Evolutionary conservation across 2,329 filamentous ascomycete species (phyloP), one percentile per base, ranked within the genome.

Genomic region (Mycogone perniciosa): DNA sequence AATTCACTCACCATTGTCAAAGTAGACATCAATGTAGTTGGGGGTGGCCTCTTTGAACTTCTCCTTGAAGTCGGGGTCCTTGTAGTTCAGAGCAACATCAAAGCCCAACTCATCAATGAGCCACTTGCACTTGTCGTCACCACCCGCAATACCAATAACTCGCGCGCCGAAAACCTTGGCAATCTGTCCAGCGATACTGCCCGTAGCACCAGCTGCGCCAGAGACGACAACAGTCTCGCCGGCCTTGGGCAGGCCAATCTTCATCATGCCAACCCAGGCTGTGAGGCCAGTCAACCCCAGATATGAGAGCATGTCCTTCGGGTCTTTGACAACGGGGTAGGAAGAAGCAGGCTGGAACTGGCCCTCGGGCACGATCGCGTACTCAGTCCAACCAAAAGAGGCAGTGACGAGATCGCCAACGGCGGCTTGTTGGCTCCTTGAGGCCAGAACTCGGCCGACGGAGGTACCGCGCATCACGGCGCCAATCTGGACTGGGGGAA

Each of bases 141-240:
- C 77, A 0, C 85, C 85, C 1, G 83, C 83, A 54, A 88, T 74
- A 6, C 85, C 85, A 26, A 86, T 66, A 9, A 88, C 80, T 3
- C 74, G 59, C 44, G 70, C 69, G 9, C 85, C 87, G 66, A 82
- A 81, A 48, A 89, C 69, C 72, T 88, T 89, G 13, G 86, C 85
- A 57, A 91, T 88, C 69, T 92, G 88, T 0, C 85, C 86, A 0
- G 81, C 87, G 1, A 91, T 80, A 61, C 79, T 85, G 1, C 88
- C 88, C 0, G 88, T 91, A 0, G 87, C 88, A 2, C 88, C 88
- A 0, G 88, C 88, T 2, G 88, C 88, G 6, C 86, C 87, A 7
- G 82, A 86, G 0, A 92, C 84, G 6, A 91, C 85, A 1, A 92
- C 86, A 4, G 85, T 82, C 56, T 91, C 85, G 4, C 86, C 86